A percentile compares a stretch with the other conserved stretches of the same genome.
phyloP scores from a whole-genome alignment of 1,284 basidiomycete species.

The Entoloma clypeatum region DNA sequence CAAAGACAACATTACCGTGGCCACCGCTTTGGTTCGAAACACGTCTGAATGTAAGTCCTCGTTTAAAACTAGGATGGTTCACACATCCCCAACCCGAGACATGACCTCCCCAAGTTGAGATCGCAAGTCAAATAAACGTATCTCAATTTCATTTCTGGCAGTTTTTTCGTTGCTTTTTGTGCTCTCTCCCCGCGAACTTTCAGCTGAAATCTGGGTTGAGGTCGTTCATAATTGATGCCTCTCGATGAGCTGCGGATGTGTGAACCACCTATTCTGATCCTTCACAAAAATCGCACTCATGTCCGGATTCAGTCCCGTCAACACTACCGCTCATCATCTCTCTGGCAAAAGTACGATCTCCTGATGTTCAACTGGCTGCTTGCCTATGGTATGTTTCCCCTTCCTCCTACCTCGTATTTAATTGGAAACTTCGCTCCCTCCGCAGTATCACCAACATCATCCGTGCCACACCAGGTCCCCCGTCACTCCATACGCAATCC shows the following conservation, averaged over 20 bases:
- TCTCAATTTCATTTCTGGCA: no score
- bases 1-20: constrained; percentile 58
- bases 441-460: constrained; percentile 55
- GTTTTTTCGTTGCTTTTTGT: no score
- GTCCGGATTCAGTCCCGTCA: constrained; percentile 23
- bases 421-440: constrained; percentile 4
- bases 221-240: no score
- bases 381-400: constrained; percentile 52
- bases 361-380: constrained; percentile 63
- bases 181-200: no score
- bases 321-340: constrained; percentile 41
- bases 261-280: no score
- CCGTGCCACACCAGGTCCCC: constrained; percentile 35
- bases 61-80: not conserved
- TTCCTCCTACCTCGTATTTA: not conserved
- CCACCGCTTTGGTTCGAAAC: constrained; percentile 42
- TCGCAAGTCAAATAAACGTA: no score
- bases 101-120: not conserved
- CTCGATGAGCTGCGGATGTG: no score
- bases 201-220: no score
- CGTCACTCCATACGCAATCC: constrained; percentile 29
- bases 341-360: constrained; percentile 50
- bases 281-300: not conserved
- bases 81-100: not conserved
- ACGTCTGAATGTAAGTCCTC: constrained; percentile 38